Base-by-base conservation (phyloP, 208 protist genomes). In the Trypanosoma avium region DNA sequence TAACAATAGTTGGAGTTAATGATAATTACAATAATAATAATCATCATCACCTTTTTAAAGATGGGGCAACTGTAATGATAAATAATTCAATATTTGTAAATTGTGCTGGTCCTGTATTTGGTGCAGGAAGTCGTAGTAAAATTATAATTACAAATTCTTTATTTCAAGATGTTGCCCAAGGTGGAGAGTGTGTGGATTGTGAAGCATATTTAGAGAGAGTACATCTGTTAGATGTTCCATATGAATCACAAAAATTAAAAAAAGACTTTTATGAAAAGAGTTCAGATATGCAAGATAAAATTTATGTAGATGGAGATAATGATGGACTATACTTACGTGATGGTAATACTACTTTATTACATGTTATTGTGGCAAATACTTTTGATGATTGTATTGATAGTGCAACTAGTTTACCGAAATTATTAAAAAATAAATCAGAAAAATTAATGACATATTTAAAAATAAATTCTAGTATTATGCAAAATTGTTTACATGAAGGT, bases 281-380 rank as follows among this genome's bases (percentile, higher is more conserved):
- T n/a, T n/a, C 10, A 42, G 36, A 42, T 2, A 42, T 42, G 17
- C 4, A 50, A 50, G 24, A 50, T 9, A 50, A 9, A 21, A 1
- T 43, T 35, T 67, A 64, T 67, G 61, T 67, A 24, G 61, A 67
- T 62, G 61, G 58, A n/a, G 61, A 67, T 30, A 67, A 67, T 47
- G 61, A 67, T 67, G 61, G 48, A 22, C 61, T 67, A 17, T 67
- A 67, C 24, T 67, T 67, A 19, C 2, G 61, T 26, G 61, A 22
- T 46, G 61, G 61, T 2, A 9, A 60, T 13, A 57, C 24, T 19
- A 3, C 8, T 19, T 19, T 67, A 35, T n/a, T 15, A 56, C 24
- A 27, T 24, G 22, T 62, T 29, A 59, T 68, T 2, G 26, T 69
- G 17, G 24, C 24, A 15, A 60, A 69, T n/a, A 50, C 33, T 24